These are phyloP conservation scores for Chaetoceros muelleri DNA, from an alignment of 108 stramenopile genomes.

Conservation along the genomic window DNA sequence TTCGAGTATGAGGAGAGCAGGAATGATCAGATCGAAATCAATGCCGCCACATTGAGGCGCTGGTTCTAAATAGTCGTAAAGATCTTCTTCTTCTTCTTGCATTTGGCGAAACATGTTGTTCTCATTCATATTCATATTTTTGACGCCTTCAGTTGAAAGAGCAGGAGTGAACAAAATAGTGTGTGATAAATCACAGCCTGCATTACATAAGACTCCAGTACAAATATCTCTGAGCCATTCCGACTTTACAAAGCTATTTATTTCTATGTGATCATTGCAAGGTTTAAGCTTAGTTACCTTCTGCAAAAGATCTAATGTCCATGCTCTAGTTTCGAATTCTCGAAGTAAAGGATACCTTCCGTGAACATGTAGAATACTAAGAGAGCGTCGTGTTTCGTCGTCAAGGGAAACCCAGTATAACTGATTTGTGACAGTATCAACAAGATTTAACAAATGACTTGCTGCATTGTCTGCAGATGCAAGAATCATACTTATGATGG, in stretches of 20 bases:
- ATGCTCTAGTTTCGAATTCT: constrained; percentile 53
- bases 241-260: constrained; percentile 16
- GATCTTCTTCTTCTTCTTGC: constrained; percentile 15
- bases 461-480: constrained; percentile 36
- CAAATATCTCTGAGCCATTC: constrained; percentile 47
- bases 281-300: constrained; percentile 8
- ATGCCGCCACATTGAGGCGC: constrained; percentile 27
- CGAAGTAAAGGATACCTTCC: constrained; percentile 43
- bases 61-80: constrained; percentile 21
- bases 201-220: constrained; percentile 43
- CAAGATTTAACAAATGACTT: constrained; percentile 34
- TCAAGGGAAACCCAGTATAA: constrained; percentile 62
- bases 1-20: constrained; percentile 44
- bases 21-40: constrained; percentile 69
- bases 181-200: constrained; percentile 40
- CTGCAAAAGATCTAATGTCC: constrained; percentile 40
- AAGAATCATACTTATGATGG: constrained; percentile 41
- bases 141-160: not conserved
- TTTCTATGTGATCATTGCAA: not conserved
- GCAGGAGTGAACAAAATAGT: constrained; percentile 4
- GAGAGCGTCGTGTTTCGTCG: constrained; percentile 36
- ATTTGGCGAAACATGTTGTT: not conserved
- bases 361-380: constrained; percentile 40
- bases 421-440: constrained; percentile 35
- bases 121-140: not conserved